Conservation (phyloP, 306 rosid genomes). For the Cucurbita moschata region DNA sequence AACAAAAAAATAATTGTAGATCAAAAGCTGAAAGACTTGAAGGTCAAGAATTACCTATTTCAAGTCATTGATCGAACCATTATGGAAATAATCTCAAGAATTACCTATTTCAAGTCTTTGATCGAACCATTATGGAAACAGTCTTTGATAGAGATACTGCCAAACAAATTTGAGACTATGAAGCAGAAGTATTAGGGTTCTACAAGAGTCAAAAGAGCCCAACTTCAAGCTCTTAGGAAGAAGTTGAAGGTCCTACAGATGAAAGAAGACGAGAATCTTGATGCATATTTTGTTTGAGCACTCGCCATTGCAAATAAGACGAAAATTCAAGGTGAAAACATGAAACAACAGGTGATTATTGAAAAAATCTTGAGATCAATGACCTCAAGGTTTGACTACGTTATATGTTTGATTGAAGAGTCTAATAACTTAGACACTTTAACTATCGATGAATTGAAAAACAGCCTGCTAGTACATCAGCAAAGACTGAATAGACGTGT, state of each 20-base stretch:
- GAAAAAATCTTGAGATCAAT: too few relatives aligned
- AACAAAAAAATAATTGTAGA: neutral
- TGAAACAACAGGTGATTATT: neutral
- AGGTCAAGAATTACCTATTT: neutral
- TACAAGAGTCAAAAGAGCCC: too few relatives aligned
- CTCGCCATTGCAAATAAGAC: too few relatives aligned
- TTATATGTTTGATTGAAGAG: neutral
- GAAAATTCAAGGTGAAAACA: too few relatives aligned
- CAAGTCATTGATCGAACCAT: neutral
- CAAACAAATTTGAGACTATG: neutral
- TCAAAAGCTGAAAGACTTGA: neutral
- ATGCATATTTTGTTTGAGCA: too few relatives aligned
- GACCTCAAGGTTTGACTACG: too few relatives aligned
- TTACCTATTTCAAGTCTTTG: neutral
- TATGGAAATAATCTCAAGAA: too few relatives aligned
- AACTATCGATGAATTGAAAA: neutral
- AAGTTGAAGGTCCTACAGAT: too few relatives aligned
- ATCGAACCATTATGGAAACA: neutral
- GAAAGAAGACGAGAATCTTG: too few relatives aligned
- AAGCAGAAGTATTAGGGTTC: too few relatives aligned
- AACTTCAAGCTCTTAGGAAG: too few relatives aligned
- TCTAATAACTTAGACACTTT: neutral
- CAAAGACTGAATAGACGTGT: neutral
- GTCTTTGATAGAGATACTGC: neutral
- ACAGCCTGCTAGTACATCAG: neutral